These are phyloP conservation scores for Chytriomyces sp. DNA, from an alignment of 192 early-diverging fungal genomes.

Conservation along the genomic window DNA sequence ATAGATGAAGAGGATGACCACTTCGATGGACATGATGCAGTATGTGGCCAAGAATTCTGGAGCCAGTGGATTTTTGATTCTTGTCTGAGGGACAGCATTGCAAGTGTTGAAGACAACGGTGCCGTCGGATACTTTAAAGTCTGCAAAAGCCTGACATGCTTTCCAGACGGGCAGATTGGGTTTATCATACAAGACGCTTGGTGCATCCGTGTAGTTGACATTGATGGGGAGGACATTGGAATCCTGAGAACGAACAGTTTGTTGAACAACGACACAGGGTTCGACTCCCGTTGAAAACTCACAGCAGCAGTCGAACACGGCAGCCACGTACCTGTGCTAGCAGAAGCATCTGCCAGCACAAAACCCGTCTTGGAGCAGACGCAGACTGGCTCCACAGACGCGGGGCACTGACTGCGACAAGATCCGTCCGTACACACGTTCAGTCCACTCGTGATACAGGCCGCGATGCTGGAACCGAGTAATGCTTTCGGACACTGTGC, in stretches of 20 bases:
- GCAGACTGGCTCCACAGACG: constrained; percentile 1
- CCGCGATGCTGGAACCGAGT: background rate
- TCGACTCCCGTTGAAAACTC: background rate
- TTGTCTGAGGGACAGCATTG: constrained; percentile 6
- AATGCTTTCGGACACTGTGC: constrained; percentile 23
- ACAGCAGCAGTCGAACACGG: constrained; percentile 3
- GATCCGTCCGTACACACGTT: constrained; percentile 30
- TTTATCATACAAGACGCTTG: background rate
- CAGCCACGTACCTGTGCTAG: background rate
- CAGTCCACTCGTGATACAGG: constrained; percentile 8
- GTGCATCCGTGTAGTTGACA: background rate
- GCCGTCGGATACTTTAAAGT: background rate
- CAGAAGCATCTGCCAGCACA: constrained; percentile 4
- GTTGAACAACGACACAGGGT: background rate
- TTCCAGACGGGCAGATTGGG: constrained; percentile 14
- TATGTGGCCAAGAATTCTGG: constrained; percentile 37
- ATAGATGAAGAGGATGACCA: constrained; percentile 33
- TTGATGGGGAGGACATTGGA: background rate
- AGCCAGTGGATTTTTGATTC: constrained; percentile 31
- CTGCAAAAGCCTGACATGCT: background rate
- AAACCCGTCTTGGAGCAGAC: constrained; percentile 19
- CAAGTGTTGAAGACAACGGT: constrained; percentile 28
- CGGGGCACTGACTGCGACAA: background rate
- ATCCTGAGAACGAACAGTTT: background rate
- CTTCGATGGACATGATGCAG: constrained; percentile 36